Percentiles rank a stretch among this genome's conserved stretches.
Conservation (phyloP, 2,329 filamentous ascomycete genomes). For the Sporothrix brunneoviolacea region DNA sequence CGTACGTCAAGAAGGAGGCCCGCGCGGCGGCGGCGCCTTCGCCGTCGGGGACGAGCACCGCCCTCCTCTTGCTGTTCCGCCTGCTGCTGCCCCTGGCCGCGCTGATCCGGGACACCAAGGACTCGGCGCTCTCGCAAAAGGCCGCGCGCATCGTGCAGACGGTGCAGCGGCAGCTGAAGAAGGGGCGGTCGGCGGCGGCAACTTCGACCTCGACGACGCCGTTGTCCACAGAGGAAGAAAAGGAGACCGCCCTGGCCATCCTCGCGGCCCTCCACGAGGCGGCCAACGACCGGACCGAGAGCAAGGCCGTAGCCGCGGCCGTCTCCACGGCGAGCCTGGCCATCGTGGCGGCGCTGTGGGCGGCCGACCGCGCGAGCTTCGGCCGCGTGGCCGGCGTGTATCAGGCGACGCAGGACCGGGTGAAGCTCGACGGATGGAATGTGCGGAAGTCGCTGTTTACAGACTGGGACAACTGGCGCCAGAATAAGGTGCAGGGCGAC, state of each 20-base stretch:
- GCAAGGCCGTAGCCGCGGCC: constrained; percentile 63
- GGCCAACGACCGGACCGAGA: constrained; percentile 47
- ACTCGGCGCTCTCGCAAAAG: constrained; percentile 68
- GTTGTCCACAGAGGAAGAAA: constrained; percentile 30
- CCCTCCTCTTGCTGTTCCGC: constrained; percentile 53
- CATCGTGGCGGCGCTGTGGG: constrained; percentile 55
- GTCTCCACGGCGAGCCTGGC: constrained; percentile 68
- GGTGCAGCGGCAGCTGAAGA: constrained; percentile 63
- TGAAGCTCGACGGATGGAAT: constrained; percentile 51
- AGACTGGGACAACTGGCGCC: constrained; percentile 67
- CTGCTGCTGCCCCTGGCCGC: constrained; percentile 70
- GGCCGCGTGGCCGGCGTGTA: constrained; percentile 58
- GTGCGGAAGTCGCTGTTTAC: constrained; percentile 61
- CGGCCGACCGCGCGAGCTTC: constrained; percentile 34
- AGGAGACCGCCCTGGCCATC: constrained; percentile 45
- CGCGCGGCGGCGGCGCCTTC: constrained; percentile 41
- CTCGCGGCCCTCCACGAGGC: constrained; percentile 67
- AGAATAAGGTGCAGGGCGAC: constrained; percentile 15
- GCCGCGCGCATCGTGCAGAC: constrained; percentile 64
- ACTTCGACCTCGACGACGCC: constrained; percentile 29
- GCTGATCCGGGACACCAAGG: constrained; percentile 68
- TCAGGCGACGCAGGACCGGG: constrained; percentile 51
- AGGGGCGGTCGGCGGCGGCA: constrained; percentile 31
- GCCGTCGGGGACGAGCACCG: not conserved
- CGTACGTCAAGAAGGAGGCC: constrained; percentile 76